Conservation (phyloP, 2,329 filamentous ascomycete genomes). For the Alternaria rosae region DNA sequence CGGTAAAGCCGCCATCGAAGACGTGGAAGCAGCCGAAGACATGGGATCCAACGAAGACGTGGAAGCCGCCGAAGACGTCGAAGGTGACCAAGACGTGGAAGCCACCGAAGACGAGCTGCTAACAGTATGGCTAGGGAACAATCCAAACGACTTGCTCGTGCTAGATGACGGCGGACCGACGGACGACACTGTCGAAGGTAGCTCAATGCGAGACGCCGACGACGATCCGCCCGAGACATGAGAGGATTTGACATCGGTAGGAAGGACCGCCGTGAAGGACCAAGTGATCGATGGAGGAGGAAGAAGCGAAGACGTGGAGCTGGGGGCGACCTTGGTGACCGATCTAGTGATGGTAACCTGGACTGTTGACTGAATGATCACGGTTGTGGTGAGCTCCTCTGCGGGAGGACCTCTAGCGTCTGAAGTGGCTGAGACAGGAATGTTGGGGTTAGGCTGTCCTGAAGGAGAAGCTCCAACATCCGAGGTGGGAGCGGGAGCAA, state of each 20-base stretch:
- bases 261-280: slow-evolving; percentile 5
- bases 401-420: neutral
- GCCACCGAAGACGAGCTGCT: slow-evolving; percentile 4
- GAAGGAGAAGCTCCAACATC: neutral
- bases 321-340: neutral
- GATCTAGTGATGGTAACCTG: slow-evolving; percentile 4
- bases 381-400: slow-evolving; percentile 21
- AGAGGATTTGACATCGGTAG: neutral
- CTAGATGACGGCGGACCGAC: neutral
- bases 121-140: neutral
- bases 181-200: neutral
- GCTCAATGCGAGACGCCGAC: neutral
- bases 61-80: neutral
- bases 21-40: neutral
- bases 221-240: neutral
- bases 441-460: neutral
- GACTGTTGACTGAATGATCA: slow-evolving; percentile 24
- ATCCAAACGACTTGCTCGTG: neutral
- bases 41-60: neutral
- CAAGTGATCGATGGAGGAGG: neutral
- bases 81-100: neutral
- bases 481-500: neutral
- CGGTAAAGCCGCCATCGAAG: neutral
- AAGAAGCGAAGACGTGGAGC: neutral
- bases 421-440: neutral